These are phyloP conservation scores for Abelmoschus esculentus DNA, from an alignment of 345 rosid species.

Conservation along the genomic window DNA sequence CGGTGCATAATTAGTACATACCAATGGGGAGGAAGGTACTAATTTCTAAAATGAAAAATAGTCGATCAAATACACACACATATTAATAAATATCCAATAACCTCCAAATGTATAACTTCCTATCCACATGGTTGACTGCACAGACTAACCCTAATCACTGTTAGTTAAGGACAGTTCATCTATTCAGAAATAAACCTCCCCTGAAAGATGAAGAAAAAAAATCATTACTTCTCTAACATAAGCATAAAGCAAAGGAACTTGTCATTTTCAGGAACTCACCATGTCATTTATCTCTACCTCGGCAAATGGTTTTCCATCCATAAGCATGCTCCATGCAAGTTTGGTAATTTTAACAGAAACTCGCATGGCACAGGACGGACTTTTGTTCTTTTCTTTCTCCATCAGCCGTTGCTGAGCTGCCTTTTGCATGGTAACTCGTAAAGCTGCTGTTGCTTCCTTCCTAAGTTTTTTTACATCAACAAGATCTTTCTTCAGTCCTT, in stretches of 20 bases:
- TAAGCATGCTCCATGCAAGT: conserved; percentile 93
- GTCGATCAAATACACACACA: background rate
- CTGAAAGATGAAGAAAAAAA: background rate
- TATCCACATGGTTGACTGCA: conserved; percentile 2
- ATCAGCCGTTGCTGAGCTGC: conserved; percentile 79
- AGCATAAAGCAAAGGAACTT: conserved; percentile 7
- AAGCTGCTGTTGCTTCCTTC: conserved; percentile 67
- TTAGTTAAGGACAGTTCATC: background rate
- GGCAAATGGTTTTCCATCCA: conserved; percentile 95
- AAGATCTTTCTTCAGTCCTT: conserved; percentile 75
- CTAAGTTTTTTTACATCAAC: conserved; percentile 56
- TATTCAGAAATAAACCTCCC: background rate
- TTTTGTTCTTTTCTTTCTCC: conserved; percentile 97
- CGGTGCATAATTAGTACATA: background rate
- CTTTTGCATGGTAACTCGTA: conserved; percentile 71
- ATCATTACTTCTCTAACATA: background rate
- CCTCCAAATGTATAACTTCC: background rate
- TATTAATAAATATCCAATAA: background rate
- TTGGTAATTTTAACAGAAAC: conserved; percentile 75
- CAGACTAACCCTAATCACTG: background rate
- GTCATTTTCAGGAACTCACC: conserved; percentile 43
- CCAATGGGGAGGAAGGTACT: background rate
- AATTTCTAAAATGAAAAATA: background rate
- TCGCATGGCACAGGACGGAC: conserved; percentile 98
- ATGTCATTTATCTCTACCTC: conserved; percentile 99